Percentiles rank a stretch among this genome's conserved stretches.
These are phyloP conservation scores for Trichoderma semiorbis DNA, from an alignment of 2,329 filamentous ascomycete species.

Conservation along the genomic window DNA sequence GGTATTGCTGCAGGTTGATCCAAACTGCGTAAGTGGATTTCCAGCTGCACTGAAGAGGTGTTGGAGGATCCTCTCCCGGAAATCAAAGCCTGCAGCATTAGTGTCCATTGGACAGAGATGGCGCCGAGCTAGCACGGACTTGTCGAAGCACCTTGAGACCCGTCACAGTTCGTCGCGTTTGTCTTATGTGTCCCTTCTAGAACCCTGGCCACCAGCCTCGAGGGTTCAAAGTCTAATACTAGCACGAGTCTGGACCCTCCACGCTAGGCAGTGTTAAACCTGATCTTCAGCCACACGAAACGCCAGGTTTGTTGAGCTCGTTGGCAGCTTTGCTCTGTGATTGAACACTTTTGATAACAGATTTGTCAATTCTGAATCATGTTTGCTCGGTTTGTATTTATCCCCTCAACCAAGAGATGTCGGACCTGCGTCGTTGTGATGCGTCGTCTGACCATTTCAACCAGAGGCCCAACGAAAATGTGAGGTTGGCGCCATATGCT, in stretches of 20 bases:
- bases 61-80: slow-evolving; percentile 16
- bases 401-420: neutral
- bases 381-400: neutral
- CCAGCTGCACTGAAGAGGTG: slow-evolving; percentile 8
- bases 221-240: slow-evolving; percentile 6
- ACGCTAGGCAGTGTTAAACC: neutral
- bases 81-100: slow-evolving; percentile 17
- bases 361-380: neutral
- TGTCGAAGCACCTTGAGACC: neutral
- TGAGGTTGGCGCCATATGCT: neutral
- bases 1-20: slow-evolving; percentile 16
- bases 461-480: neutral
- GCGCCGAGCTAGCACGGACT: slow-evolving; percentile 1
- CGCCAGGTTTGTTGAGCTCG: neutral
- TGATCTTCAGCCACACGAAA: slow-evolving; percentile 5
- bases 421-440: neutral
- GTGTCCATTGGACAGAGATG: slow-evolving; percentile 8
- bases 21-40: slow-evolving; percentile 17
- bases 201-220: slow-evolving; percentile 8
- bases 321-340: neutral
- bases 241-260: neutral
- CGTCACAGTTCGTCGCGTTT: slow-evolving; percentile 6
- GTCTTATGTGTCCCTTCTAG: slow-evolving; percentile 13
- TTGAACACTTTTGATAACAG: neutral
- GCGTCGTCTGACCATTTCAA: neutral